Percentiles rank a stretch among this genome's conserved stretches.
phyloP scores from a whole-genome alignment of 2,329 filamentous ascomycete genomes.

The Diaporthe capsici region DNA sequence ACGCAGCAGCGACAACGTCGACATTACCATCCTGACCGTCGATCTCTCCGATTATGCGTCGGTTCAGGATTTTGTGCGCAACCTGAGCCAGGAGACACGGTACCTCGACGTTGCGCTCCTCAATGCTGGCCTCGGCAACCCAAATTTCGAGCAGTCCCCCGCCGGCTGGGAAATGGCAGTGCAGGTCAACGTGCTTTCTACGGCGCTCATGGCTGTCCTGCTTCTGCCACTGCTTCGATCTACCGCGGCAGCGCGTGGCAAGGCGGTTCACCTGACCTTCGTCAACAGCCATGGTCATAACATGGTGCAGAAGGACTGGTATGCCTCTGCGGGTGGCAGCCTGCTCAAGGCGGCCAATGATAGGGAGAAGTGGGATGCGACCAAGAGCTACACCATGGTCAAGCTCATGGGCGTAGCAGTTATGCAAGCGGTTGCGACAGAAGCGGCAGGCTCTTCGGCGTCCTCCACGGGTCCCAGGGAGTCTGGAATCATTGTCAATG shows the following conservation, averaged over 20 bases:
- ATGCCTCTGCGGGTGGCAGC: neutral
- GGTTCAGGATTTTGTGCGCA: slow-evolving; percentile 51
- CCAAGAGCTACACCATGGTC: slow-evolving; percentile 1
- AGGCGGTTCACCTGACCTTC: slow-evolving; percentile 26
- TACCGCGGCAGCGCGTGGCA: neutral
- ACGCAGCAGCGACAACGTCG: neutral
- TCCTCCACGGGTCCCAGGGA: neutral
- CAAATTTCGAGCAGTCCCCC: slow-evolving; percentile 50
- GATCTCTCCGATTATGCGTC: slow-evolving; percentile 58
- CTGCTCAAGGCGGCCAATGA: slow-evolving; percentile 21
- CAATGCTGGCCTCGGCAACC: slow-evolving; percentile 57
- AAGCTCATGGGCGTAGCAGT: slow-evolving; percentile 25
- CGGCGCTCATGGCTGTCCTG: slow-evolving; percentile 26
- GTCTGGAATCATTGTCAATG: neutral
- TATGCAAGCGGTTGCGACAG: neutral
- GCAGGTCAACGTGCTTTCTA: slow-evolving; percentile 35
- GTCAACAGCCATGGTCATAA: slow-evolving; percentile 28
- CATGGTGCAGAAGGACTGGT: slow-evolving; percentile 21
- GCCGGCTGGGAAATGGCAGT: slow-evolving; percentile 40
- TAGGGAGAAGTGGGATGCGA: neutral
- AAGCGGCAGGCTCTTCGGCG: neutral
- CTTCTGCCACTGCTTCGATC: slow-evolving; percentile 19
- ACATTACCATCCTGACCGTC: slow-evolving; percentile 53
- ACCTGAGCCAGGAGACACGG: neutral
- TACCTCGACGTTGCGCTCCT: slow-evolving; percentile 26